A percentile compares a stretch with the other conserved stretches of the same genome.
Conservation (phyloP, 306 rosid genomes). For the Quercus glauca region DNA sequence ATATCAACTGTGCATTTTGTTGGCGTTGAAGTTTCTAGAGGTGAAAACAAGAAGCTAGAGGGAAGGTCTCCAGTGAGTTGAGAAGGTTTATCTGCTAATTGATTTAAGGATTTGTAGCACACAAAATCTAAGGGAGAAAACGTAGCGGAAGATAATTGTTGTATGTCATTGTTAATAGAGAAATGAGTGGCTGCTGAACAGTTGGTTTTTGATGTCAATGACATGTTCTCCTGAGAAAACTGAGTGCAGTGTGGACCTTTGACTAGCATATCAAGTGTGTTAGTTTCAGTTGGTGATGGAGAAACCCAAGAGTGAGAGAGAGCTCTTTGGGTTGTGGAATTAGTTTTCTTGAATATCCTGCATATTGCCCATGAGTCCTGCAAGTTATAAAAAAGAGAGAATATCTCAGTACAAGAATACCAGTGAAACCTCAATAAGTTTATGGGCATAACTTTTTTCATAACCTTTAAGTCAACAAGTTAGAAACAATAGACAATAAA, state of each 20-base stretch:
- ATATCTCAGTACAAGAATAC: not conserved
- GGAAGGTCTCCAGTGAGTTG: slow-evolving; percentile 36
- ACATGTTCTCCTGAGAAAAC: slow-evolving; percentile 36
- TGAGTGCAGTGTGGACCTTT: slow-evolving; percentile 31
- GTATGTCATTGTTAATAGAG: slow-evolving; percentile 29
- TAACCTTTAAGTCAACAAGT: no score
- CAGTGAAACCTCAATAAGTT: no score
- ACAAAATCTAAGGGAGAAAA: slow-evolving; percentile 39
- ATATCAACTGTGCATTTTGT: slow-evolving; percentile 41
- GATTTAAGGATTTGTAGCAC: slow-evolving; percentile 47
- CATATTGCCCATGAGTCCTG: slow-evolving; percentile 99
- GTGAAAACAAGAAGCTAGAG: slow-evolving; percentile 37
- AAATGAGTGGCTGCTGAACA: slow-evolving; percentile 33
- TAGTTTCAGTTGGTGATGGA: slow-evolving; percentile 42
- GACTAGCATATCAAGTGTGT: slow-evolving; percentile 33
- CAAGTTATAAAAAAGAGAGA: slow-evolving; percentile 15
- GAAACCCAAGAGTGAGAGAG: slow-evolving; percentile 76
- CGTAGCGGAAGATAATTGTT: slow-evolving; percentile 21
- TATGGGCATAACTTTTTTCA: no score
- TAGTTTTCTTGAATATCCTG: slow-evolving; percentile 89
- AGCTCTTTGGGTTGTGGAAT: slow-evolving; percentile 70
- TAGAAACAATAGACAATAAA: no score
- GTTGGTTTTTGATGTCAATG: slow-evolving; percentile 38
- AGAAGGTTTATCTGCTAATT: slow-evolving; percentile 33
- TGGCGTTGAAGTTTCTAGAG: slow-evolving; percentile 31